Percentiles rank a stretch among this genome's conserved stretches.
phyloP scores from a whole-genome alignment of 306 rosid genomes.

The Morella rubra region DNA sequence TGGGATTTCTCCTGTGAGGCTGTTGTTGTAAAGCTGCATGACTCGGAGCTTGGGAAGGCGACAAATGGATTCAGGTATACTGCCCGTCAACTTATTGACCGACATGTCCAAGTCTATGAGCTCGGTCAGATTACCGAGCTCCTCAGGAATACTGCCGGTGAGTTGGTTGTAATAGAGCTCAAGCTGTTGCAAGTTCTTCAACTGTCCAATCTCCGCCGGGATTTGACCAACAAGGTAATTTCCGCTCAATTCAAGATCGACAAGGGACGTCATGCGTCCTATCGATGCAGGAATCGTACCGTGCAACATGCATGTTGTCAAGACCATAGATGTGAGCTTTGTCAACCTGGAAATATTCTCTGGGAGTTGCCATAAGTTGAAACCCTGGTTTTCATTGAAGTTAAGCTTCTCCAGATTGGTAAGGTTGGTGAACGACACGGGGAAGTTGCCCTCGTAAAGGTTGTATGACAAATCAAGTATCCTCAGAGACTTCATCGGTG shows the following conservation, averaged over 20 bases:
- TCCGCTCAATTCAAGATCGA: constrained; percentile 81
- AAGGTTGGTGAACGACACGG: constrained; percentile 74
- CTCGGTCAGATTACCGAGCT: constrained; percentile 72
- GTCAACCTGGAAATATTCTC: constrained; percentile 39
- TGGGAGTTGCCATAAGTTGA: constrained; percentile 70
- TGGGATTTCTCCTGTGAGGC: constrained; percentile 74
- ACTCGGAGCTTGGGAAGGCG: constrained; percentile 75
- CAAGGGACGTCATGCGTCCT: constrained; percentile 73
- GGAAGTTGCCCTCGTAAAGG: constrained; percentile 63
- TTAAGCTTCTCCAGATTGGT: constrained; percentile 60
- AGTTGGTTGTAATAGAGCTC: constrained; percentile 88
- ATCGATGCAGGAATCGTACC: constrained; percentile 75
- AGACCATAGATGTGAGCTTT: constrained; percentile 53
- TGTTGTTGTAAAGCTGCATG: constrained; percentile 87
- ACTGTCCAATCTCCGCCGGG: constrained; percentile 61
- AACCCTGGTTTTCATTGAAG: constrained; percentile 66
- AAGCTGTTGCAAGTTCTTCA: constrained; percentile 58
- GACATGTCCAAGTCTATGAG: constrained; percentile 83
- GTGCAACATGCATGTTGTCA: constrained; percentile 64
- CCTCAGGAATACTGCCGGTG: constrained; percentile 66
- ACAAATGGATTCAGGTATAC: constrained; percentile 65
- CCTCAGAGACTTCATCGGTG: constrained; percentile 51
- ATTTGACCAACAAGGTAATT: constrained; percentile 64
- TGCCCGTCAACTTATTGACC: constrained; percentile 70
- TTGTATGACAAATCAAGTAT: constrained; percentile 78